Base-by-base conservation (phyloP, 805 yeast species). In the Wickerhamomyces sydowiorum region DNA sequence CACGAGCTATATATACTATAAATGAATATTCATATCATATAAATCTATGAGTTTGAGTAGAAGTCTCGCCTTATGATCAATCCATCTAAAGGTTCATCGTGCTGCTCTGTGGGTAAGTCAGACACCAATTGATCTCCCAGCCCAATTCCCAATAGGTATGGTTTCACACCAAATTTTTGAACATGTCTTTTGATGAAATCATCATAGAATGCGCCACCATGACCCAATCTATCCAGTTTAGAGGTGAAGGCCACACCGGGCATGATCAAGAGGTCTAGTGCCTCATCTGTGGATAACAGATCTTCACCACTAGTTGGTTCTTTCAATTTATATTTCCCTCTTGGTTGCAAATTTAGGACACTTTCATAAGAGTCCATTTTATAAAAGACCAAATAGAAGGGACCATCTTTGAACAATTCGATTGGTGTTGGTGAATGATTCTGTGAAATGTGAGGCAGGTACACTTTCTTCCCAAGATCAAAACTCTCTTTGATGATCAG, bases 141-240 rank as follows among this genome's bases (percentile, higher is more conserved):
- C 0, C 88, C 88, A 3, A 84, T 58, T 0, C 90, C 95, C 1
- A 86, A 54, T 27, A 79, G 51, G 28, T 56, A 58, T 0, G 84
- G 83, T 15, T 36, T 48, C 19, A 44, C 43, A 2, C 41, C 43
- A 27, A 50, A 56, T 18, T 28, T 38, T 3, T 49, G 43, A 9
- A 47, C 20, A 50, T 78, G 78, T 39, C 83, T 63, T 36, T 69
- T 64, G 33, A 85, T 71, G 52, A 70, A 85, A 52, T 82, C 87
- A 59, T 91, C 99, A 59, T 93, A 91, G 60, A 77, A 89, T 0
- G 97, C 99, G 5, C 82, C 91, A 1, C 99, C 99, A 58, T 88
- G 95, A 1, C 99, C 99, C 40, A 91, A 58, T 41, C 99, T 60
- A 20, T 49, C 39, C 6, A 57, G 52, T 12, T 56, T 48, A 12